Evolutionary conservation across 1,139 yeast genomes (phyloP), one percentile per base, ranked within the genome.

Genomic region (Zhuliangozyma parablackwelliae): DNA sequence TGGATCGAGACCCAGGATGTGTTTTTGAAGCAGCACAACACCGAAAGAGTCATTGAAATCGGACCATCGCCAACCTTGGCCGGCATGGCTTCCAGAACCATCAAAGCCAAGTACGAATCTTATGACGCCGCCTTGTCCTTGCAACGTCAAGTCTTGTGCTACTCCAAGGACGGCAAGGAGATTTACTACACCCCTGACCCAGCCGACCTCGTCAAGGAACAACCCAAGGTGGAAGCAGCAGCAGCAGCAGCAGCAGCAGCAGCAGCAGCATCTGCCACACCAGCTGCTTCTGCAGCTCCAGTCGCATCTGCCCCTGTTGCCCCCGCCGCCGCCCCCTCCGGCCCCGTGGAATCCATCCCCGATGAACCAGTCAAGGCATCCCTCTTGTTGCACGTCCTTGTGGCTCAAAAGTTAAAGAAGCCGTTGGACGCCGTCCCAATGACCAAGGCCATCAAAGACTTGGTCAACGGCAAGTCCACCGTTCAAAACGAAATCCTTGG

Each of bases 1-100:
- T 92, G 99, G 97, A 94, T 92, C 63, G 98, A 92, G 65, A 92
- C 98, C 45, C 98, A 92, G 68, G 98, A 92, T 73, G 97, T 90
- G 42, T 86, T 92, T 61, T 80, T 92, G 61, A 85, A 87, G 61
- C 94, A 89, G 52, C 86, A 80, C 77, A 89, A 90, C 65, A 86
- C 97, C 45, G 98, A 92, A 70, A 78, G 98, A 57, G 90, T 92
- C 46, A 96, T 92, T 49, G 99, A 92, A 68, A 87, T 92, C 48
- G 99, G 99, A 39, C 99, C 99, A 45, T 89, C 97, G 35, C 98
- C 99, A 43, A 92, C 98, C 29, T 77, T 92, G 59, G 92, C 97
- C 29, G 97, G 97, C 49, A 92, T 92, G 99, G 97, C 98, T 44
- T 80, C 87, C 51, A 82, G 97, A 70, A 92, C 99, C 45, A 79